Conservation (phyloP, 73 alveolate species). For the Effrenium voratum region DNA sequence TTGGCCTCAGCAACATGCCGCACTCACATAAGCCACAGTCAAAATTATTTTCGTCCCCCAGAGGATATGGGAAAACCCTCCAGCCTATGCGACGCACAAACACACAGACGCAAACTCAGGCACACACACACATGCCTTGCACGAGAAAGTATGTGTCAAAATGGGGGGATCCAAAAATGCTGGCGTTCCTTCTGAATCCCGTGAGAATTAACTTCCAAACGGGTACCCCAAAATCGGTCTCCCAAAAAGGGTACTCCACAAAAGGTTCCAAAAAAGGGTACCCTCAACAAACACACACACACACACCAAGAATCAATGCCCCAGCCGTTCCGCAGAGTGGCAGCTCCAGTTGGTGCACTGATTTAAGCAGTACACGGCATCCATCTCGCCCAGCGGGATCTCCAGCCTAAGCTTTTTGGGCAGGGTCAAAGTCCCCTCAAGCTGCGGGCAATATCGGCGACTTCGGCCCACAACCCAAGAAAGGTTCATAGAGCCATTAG, state of each 20-base stretch:
- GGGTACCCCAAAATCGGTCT: no score
- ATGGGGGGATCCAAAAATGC: no score
- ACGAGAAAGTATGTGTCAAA: no score
- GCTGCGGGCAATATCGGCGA: not conserved
- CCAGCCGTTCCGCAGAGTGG: no score
- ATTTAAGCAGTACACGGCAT: slow-evolving; percentile 28
- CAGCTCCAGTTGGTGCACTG: slow-evolving; percentile 48
- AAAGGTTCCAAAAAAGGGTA: no score
- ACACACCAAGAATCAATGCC: no score
- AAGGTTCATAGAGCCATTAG: no score
- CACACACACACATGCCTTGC: not conserved
- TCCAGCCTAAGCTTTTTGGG: not conserved
- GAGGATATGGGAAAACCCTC: no score
- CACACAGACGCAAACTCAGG: not conserved
- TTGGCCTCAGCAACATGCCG: not conserved
- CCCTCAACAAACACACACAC: no score
- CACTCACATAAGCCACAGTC: not conserved
- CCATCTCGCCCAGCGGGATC: slow-evolving; percentile 32
- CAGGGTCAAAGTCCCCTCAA: not conserved
- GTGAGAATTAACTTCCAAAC: no score
- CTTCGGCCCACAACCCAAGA: not conserved
- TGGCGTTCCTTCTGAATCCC: no score
- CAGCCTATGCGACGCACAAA: not conserved
- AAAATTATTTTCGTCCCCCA: not conserved
- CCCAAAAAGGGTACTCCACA: no score